Evolutionary conservation across 306 rosid genomes (phyloP).

Genomic region (Quercus mongolica): DNA sequence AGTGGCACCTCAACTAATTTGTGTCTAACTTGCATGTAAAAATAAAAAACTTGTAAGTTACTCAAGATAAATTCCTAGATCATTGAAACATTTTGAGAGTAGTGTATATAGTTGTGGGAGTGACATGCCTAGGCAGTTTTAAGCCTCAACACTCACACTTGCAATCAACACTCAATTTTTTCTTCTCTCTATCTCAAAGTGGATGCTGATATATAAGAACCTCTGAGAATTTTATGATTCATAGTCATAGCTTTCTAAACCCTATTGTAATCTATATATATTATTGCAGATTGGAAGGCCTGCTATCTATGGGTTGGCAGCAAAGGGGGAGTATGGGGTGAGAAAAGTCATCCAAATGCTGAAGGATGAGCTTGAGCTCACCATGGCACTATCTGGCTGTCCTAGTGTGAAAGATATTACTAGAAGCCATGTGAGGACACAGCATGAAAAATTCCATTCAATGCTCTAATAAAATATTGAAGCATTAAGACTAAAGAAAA

Average conservation of each 20-base stretch:
- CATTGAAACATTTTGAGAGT: neutral
- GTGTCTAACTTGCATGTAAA: neutral
- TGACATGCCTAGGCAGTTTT: too few species aligned
- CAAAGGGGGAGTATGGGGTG: conserved; percentile 52
- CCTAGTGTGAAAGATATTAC: conserved; percentile 39
- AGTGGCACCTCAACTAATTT: neutral
- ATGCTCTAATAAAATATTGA: conserved; percentile 35
- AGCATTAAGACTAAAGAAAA: neutral
- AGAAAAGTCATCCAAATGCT: conserved; percentile 46
- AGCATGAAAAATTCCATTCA: conserved; percentile 24
- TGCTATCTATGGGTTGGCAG: conserved; percentile 38
- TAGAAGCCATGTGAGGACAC: conserved; percentile 47
- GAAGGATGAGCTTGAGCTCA: conserved; percentile 55
- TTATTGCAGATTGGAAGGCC: conserved; percentile 3
- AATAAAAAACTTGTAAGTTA: neutral
- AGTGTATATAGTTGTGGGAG: too few species aligned
- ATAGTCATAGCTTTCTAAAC: neutral
- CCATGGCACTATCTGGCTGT: conserved; percentile 55
- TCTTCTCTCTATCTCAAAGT: neutral
- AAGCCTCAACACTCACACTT: too few species aligned
- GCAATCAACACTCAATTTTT: neutral
- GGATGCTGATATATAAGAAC: neutral
- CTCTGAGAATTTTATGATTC: neutral
- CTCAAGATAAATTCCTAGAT: neutral
- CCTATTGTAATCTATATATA: neutral